Evolutionary conservation across 805 yeast genomes (phyloP).

Genomic region (Candida endomychidarum): DNA sequence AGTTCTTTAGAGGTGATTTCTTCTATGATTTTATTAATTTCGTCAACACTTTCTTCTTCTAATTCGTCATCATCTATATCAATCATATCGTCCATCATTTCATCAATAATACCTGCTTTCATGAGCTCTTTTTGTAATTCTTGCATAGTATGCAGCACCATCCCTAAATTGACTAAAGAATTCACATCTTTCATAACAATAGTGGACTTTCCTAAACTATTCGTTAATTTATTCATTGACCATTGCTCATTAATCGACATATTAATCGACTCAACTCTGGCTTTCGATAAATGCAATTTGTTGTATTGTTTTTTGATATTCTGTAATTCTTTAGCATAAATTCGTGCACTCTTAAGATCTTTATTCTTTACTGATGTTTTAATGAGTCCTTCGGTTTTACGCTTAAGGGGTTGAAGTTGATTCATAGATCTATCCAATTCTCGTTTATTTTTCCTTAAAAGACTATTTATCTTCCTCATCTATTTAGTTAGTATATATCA

Average conservation of each 20-base stretch:
- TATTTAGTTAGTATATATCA: conserved; percentile 30
- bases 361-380: conserved; percentile 72
- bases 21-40: conserved; percentile 59
- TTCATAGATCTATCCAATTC: conserved; percentile 78
- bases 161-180: conserved; percentile 73
- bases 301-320: conserved; percentile 70
- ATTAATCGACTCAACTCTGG: conserved; percentile 80
- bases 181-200: conserved; percentile 88
- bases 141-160: conserved; percentile 76
- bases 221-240: conserved; percentile 77
- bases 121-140: conserved; percentile 83
- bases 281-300: conserved; percentile 74
- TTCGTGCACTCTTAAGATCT: conserved; percentile 70
- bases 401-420: conserved; percentile 57
- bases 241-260: conserved; percentile 92
- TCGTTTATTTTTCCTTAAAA: conserved; percentile 81
- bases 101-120: conserved; percentile 84
- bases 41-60: conserved; percentile 64
- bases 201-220: conserved; percentile 76
- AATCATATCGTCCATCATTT: conserved; percentile 90
- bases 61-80: conserved; percentile 68
- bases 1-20: conserved; percentile 41
- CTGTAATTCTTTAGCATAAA: conserved; percentile 81
- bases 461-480: conserved; percentile 73
- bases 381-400: conserved; percentile 76